Evolutionary conservation across 306 rosid species (phyloP), one percentile per base, ranked within the genome.

Genomic region (Quercus glauca): DNA sequence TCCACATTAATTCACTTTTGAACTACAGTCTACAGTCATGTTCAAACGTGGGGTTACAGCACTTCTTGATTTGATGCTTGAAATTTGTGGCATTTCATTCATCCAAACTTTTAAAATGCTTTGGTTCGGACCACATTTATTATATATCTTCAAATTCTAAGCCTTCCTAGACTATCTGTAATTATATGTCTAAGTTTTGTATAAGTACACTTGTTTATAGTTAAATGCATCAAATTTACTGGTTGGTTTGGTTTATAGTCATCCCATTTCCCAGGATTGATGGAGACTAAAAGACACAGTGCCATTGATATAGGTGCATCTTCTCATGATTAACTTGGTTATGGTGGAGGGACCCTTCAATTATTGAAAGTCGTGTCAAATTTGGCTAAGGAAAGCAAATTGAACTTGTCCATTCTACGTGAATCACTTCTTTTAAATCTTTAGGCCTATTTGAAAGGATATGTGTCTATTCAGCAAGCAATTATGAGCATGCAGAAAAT

Each of bases 1-100:
- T 73, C 55, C 35, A 59, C 55, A 23, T 78, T 78, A 76, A 49
- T 77, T 51, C 45, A 8, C 45, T 52, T 59, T 41, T 26, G 20
- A 59, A 43, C 26, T 71, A 63, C 35, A 55, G 53, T 31, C 45
- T 41, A 8, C 45, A 41, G 45, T 41, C 45, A 64, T 15, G 2
- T 6, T 29, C 70, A 64, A 15, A 28, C 4, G 70, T 64, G 70
- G 23, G 21, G 21, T 15, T 17, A 28, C 37, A 29, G 21, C 45
- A 64, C 43, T 29, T 64, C 20, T 29, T 29, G n/a, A 15, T 59
- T 23, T 23, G 29, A 69, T 33, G 17, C 73, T 18, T 68, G 53
- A 57, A 58, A 68, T 31, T 5, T 52, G 57, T 33, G 69, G 69
- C 60, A 23, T 59, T 45, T 73, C 53, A 31, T 57, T 23, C 29